phyloP scores from a whole-genome alignment of 768 basidiomycete genomes.

The Termitomyces bulborhizus region DNA sequence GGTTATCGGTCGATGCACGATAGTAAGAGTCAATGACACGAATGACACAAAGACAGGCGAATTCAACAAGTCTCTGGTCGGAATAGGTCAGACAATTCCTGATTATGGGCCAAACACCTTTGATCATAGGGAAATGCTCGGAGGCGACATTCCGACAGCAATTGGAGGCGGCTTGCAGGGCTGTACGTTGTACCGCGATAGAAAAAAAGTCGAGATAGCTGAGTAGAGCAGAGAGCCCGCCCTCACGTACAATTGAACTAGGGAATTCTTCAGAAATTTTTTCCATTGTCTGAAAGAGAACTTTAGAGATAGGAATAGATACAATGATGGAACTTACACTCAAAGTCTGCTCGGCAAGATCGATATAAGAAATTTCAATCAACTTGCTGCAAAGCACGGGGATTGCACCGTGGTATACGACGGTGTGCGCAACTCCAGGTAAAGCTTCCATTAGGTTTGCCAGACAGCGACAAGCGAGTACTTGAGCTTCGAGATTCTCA shows the following conservation, averaged over 20 bases:
- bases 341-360: conserved; percentile 95
- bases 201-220: conserved; percentile 99
- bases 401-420: conserved; percentile 98
- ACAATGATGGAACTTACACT: conserved; percentile 59
- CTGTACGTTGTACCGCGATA: conserved; percentile 94
- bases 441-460: conserved; percentile 99
- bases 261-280: conserved; percentile 99
- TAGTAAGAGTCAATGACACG: conserved; percentile 91
- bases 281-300: conserved; percentile 72
- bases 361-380: conserved; percentile 95
- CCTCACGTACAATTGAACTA: conserved; percentile 91
- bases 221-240: conserved; percentile 86
- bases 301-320: conserved; percentile 13
- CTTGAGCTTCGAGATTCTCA: conserved; percentile 88
- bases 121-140: conserved; percentile 87
- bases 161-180: conserved; percentile 93
- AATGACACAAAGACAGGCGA: conserved; percentile 91
- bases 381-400: conserved; percentile 96
- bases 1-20: conserved; percentile 75
- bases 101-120: conserved; percentile 87
- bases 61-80: conserved; percentile 97
- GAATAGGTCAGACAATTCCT: conserved; percentile 88
- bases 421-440: conserved; percentile 93
- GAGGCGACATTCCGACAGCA: conserved; percentile 90
- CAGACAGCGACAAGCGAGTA: conserved; percentile 92